Conservation (phyloP, 148 eudicot genomes). For the Cornus florida region DNA sequence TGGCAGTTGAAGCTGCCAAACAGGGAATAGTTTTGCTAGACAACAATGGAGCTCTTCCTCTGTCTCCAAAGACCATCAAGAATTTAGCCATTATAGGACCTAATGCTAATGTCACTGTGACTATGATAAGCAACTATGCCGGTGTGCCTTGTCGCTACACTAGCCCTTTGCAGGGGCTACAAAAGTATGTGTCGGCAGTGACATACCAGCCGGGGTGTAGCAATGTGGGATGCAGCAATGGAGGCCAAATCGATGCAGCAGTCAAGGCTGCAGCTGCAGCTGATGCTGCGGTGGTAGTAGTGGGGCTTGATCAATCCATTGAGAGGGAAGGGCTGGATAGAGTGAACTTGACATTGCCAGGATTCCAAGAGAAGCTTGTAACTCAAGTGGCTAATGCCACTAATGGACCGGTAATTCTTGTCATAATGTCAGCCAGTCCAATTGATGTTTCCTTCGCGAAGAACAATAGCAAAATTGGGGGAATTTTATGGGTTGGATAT, state of each 20-base stretch:
- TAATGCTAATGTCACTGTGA: slow-evolving; percentile 35
- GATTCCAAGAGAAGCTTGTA: slow-evolving; percentile 36
- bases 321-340: slow-evolving; percentile 38
- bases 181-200: slow-evolving; percentile 17
- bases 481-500: slow-evolving; percentile 48
- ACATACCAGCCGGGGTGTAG: slow-evolving; percentile 32
- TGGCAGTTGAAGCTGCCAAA: slow-evolving; percentile 46
- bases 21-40: slow-evolving; percentile 47
- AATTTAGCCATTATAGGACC: slow-evolving; percentile 39
- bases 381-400: slow-evolving; percentile 22
- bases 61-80: slow-evolving; percentile 18
- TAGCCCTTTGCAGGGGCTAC: slow-evolving; percentile 37
- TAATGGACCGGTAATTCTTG: slow-evolving; percentile 29
- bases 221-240: slow-evolving; percentile 19
- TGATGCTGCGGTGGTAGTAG: slow-evolving; percentile 29
- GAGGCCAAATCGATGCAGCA: slow-evolving; percentile 9
- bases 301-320: slow-evolving; percentile 39
- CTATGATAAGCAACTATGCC: slow-evolving; percentile 46
- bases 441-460: slow-evolving; percentile 32
- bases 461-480: slow-evolving; percentile 30
- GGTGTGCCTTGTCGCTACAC: slow-evolving; percentile 42
- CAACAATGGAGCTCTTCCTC: slow-evolving; percentile 32
- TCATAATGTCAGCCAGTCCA: slow-evolving; percentile 42
- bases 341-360: slow-evolving; percentile 33
- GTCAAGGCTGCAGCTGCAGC: slow-evolving; percentile 17